phyloP scores from a whole-genome alignment of 805 yeast species.

The Debaryomyces prosopidis region DNA sequence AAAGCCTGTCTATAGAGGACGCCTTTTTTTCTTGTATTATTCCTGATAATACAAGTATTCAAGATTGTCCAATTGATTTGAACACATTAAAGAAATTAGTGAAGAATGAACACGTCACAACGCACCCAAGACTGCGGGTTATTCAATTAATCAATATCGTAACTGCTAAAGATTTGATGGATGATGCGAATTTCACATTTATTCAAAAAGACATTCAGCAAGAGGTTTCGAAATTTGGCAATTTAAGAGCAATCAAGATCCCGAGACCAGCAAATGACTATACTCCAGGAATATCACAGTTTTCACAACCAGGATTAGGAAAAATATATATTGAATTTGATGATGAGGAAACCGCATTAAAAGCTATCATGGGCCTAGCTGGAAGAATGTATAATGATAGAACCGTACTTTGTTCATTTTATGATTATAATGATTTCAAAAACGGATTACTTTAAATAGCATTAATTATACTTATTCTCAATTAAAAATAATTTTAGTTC shows the following conservation, averaged over 20 bases:
- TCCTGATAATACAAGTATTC: conserved; percentile 32
- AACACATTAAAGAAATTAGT: conserved; percentile 39
- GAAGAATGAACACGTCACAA: conserved; percentile 33
- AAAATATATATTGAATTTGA: conserved; percentile 69
- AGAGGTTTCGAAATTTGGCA: conserved; percentile 54
- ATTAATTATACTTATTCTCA: conserved; percentile 7
- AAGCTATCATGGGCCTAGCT: conserved; percentile 59
- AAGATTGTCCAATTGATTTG: conserved; percentile 36
- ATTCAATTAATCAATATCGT: conserved; percentile 67
- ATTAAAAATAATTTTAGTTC: conserved; percentile 26
- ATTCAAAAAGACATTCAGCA: conserved; percentile 51
- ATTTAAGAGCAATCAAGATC: conserved; percentile 53
- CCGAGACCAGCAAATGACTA: conserved; percentile 58
- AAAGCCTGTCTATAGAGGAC: conserved; percentile 15
- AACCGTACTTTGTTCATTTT: conserved; percentile 63
- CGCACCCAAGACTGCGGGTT: conserved; percentile 49
- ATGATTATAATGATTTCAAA: conserved; percentile 60
- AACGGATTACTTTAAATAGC: conserved; percentile 27
- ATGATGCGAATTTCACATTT: conserved; percentile 47
- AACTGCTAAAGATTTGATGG: conserved; percentile 61
- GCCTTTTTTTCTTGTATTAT: conserved; percentile 36
- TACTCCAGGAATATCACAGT: conserved; percentile 38
- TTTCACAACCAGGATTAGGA: conserved; percentile 61
- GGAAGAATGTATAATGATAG: conserved; percentile 72
- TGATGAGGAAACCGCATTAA: conserved; percentile 47